phyloP scores from a whole-genome alignment of 805 yeast genomes.

The Pichia pseudocactophila region DNA sequence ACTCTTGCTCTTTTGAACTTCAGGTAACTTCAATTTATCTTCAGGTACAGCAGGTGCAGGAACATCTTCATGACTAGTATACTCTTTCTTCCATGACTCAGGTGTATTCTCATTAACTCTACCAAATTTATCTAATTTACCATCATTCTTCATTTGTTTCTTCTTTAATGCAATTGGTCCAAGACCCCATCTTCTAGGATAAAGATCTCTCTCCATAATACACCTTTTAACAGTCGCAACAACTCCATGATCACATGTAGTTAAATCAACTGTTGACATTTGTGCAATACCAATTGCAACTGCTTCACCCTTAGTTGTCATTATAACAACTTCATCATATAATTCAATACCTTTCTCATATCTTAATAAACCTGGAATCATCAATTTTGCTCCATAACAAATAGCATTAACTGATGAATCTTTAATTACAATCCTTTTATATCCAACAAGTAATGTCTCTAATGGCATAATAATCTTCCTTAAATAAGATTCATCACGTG shows the following conservation, averaged over 20 bases:
- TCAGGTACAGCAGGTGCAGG: conserved; percentile 54
- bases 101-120: conserved; percentile 92
- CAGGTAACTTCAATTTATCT: conserved; percentile 35
- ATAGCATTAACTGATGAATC: conserved; percentile 96
- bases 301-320: conserved; percentile 99
- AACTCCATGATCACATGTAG: conserved; percentile 95
- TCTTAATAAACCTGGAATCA: conserved; percentile 97
- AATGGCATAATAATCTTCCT: conserved; percentile 92
- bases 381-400: conserved; percentile 97
- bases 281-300: conserved; percentile 97
- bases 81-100: conserved; percentile 78
- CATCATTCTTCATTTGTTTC: conserved; percentile 95
- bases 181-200: conserved; percentile 99
- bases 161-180: conserved; percentile 98
- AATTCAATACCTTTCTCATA: conserved; percentile 96
- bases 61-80: conserved; percentile 61
- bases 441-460: conserved; percentile 87
- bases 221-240: conserved; percentile 98
- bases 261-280: conserved; percentile 96
- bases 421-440: conserved; percentile 88
- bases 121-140: conserved; percentile 94
- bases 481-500: conserved; percentile 91
- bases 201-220: conserved; percentile 98
- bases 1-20: conserved; percentile 37
- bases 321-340: conserved; percentile 94